These are phyloP conservation scores for Plantago coronopus DNA, from an alignment of 305 asterid genomes.

Conservation along the genomic window DNA sequence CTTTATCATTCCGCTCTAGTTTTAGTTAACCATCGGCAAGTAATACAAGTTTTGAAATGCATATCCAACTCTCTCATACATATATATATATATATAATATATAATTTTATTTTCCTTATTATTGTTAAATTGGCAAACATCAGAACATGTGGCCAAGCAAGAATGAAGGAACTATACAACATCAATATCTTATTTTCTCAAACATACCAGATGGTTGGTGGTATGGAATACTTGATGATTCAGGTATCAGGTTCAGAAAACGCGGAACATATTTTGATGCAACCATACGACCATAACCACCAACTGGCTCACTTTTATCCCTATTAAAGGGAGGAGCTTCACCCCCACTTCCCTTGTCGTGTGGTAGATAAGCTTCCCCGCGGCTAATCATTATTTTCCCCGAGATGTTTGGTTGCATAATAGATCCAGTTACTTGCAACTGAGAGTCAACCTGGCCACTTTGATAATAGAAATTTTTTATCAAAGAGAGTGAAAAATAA, in stretches of 20 bases:
- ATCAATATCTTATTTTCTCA: constrained; percentile 19
- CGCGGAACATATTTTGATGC: constrained; percentile 96
- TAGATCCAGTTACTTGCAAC: constrained; percentile 87
- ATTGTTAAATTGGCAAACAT: background rate
- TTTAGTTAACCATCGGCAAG: constrained; percentile 9
- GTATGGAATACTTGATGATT: constrained; percentile 51
- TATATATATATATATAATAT: too few species aligned
- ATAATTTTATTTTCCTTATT: background rate
- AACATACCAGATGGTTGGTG: constrained; percentile 72
- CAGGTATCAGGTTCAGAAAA: constrained; percentile 82
- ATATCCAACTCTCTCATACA: constrained; percentile 4
- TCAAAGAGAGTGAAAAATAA: constrained; percentile 12
- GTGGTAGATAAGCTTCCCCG: constrained; percentile 97
- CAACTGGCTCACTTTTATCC: constrained; percentile 51
- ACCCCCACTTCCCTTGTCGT: constrained; percentile 93
- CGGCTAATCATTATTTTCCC: constrained; percentile 95
- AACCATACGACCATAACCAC: constrained; percentile 74
- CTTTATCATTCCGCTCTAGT: background rate
- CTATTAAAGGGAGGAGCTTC: constrained; percentile 73
- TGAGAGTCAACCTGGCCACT: constrained; percentile 99
- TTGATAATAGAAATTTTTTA: constrained; percentile 29
- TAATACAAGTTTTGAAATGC: background rate
- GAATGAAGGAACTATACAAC: background rate
- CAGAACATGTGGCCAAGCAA: constrained; percentile 13
- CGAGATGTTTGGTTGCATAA: constrained; percentile 94